Percentiles rank a stretch among this genome's conserved stretches.
These are phyloP conservation scores for Lagenidium giganteum DNA, from an alignment of 352 stramenopile genomes.

Conservation along the genomic window DNA sequence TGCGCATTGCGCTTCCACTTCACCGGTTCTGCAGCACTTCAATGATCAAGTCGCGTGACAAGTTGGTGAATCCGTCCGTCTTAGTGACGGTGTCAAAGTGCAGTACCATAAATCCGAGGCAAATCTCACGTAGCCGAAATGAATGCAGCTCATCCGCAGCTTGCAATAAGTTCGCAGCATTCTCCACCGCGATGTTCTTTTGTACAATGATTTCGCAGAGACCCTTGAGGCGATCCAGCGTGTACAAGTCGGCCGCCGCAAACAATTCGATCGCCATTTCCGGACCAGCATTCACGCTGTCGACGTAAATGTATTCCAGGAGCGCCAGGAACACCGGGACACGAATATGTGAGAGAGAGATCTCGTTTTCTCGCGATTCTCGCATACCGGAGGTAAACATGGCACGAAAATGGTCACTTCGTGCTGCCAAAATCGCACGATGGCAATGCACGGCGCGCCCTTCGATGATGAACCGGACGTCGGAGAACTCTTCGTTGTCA, in stretches of 20 bases:
- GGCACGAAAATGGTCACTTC: constrained; percentile 93
- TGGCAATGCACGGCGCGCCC: constrained; percentile 79
- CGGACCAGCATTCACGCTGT: constrained; percentile 88
- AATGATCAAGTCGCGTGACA: constrained; percentile 86
- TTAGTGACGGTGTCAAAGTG: constrained; percentile 91
- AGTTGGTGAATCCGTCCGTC: constrained; percentile 80
- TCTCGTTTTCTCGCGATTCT: constrained; percentile 80
- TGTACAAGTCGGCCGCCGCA: constrained; percentile 93
- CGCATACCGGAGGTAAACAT: constrained; percentile 96
- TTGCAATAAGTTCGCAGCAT: constrained; percentile 81
- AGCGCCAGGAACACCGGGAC: constrained; percentile 92
- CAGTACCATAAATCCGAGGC: constrained; percentile 84
- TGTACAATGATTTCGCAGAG: constrained; percentile 89
- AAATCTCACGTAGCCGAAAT: constrained; percentile 82
- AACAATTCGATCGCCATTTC: constrained; percentile 95
- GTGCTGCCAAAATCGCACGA: constrained; percentile 89
- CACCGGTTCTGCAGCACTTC: constrained; percentile 79
- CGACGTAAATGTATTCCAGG: constrained; percentile 97
- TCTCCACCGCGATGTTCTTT: constrained; percentile 86
- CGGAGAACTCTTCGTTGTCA: constrained; percentile 85
- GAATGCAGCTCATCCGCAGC: constrained; percentile 83
- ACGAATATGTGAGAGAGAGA: constrained; percentile 87
- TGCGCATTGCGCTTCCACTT: constrained; percentile 1
- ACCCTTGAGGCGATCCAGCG: constrained; percentile 90
- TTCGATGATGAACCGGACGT: constrained; percentile 88